These are phyloP conservation scores for Malbranchea zuffiana DNA, from an alignment of 2,329 filamentous ascomycete genomes.

Conservation along the genomic window DNA sequence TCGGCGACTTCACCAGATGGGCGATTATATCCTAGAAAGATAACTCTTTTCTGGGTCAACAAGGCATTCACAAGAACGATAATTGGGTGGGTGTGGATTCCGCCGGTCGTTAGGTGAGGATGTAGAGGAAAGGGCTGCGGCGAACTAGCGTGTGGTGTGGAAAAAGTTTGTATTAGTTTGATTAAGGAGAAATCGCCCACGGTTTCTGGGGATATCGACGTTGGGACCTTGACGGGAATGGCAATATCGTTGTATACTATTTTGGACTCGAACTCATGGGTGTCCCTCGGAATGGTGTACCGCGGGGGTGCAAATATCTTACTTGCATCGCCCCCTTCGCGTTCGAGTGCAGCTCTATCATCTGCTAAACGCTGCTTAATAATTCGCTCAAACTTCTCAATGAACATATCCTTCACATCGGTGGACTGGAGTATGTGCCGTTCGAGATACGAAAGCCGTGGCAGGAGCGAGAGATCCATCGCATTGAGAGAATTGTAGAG, in stretches of 20 bases:
- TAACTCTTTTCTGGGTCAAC: constrained; percentile 88
- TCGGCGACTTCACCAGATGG: constrained; percentile 94
- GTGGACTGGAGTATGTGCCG: constrained; percentile 76
- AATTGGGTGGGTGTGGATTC: constrained; percentile 80
- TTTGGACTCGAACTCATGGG: constrained; percentile 92
- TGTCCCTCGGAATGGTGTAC: constrained; percentile 78
- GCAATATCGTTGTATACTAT: constrained; percentile 95
- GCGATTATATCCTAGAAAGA: constrained; percentile 90
- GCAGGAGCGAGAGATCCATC: constrained; percentile 94
- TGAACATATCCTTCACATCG: constrained; percentile 90
- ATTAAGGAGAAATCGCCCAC: constrained; percentile 96
- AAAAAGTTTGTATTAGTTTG: constrained; percentile 93
- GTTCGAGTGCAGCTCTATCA: constrained; percentile 35
- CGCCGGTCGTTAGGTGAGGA: constrained; percentile 85
- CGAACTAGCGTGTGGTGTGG: constrained; percentile 65
- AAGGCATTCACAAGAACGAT: constrained; percentile 91
- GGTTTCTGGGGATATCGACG: constrained; percentile 84
- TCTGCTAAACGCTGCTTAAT: constrained; percentile 69
- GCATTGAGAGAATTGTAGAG: constrained; percentile 88
- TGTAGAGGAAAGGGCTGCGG: constrained; percentile 79
- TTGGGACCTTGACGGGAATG: constrained; percentile 91
- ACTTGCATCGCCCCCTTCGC: constrained; percentile 33
- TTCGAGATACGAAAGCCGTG: constrained; percentile 71
- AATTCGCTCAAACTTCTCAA: constrained; percentile 96
- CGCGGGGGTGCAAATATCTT: constrained; percentile 53